Conservation (phyloP, 2,329 filamentous ascomycete genomes). For the Colletotrichum paranaense region DNA sequence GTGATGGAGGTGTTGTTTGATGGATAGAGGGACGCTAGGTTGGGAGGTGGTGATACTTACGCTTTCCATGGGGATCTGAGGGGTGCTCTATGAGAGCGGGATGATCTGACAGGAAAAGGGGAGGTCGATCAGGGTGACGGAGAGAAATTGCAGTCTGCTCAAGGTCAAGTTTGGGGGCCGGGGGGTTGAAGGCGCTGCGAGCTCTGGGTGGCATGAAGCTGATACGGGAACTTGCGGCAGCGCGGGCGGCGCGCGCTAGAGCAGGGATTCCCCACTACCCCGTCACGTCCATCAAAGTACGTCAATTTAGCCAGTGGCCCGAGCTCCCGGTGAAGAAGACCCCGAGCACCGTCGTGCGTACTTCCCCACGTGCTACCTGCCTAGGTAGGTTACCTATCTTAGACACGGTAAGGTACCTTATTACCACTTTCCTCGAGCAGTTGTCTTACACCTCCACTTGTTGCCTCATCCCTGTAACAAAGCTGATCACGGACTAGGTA, state of each 20-base stretch:
- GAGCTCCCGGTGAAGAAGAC: constrained; percentile 1
- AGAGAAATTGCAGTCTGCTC: constrained; percentile 2
- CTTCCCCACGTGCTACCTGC: not conserved
- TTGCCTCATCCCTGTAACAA: not conserved
- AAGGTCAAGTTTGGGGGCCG: not conserved
- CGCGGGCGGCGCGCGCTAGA: not conserved
- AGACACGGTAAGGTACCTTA: too few species aligned
- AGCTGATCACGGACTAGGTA: too few species aligned
- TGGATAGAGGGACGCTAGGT: not conserved
- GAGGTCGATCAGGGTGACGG: constrained; percentile 11
- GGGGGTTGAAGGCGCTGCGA: constrained; percentile 15
- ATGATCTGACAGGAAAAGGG: not conserved
- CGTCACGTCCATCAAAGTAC: not conserved
- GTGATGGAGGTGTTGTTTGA: not conserved
- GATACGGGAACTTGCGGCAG: not conserved
- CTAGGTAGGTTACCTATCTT: too few species aligned
- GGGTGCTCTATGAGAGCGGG: constrained; percentile 19
- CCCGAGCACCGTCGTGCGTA: not conserved
- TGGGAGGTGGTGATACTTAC: constrained; percentile 38
- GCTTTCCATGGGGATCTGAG: constrained; percentile 33
- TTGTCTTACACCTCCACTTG: not conserved
- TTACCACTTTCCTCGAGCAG: not conserved
- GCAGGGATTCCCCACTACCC: constrained; percentile 32
- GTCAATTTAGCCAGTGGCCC: constrained; percentile 22
- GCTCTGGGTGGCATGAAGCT: constrained; percentile 28